Conservation (phyloP, 2,329 filamentous ascomycete genomes). For the Xenosphaeropsis pyriputrescens region DNA sequence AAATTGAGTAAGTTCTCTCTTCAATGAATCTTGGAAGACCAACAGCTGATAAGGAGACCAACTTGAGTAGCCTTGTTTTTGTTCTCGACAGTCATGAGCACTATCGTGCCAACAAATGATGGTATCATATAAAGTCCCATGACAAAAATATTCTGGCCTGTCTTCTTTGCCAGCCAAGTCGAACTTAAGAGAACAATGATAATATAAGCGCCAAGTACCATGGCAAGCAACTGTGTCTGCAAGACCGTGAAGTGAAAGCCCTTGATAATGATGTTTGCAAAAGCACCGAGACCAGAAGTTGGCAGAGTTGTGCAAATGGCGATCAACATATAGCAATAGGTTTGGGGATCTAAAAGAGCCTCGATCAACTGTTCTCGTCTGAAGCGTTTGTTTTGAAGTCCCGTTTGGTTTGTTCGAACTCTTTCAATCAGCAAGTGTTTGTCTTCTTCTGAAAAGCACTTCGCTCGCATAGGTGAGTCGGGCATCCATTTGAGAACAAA, state of each 20-base stretch:
- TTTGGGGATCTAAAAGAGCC: slow-evolving; percentile 45
- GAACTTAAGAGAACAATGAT: slow-evolving; percentile 54
- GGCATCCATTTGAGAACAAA: slow-evolving; percentile 30
- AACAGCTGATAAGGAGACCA: slow-evolving; percentile 49
- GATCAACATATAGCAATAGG: slow-evolving; percentile 49
- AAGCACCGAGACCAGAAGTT: slow-evolving; percentile 57
- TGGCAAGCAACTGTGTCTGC: slow-evolving; percentile 58
- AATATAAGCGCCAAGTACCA: slow-evolving; percentile 63
- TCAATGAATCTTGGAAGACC: too few species aligned
- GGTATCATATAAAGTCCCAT: slow-evolving; percentile 55
- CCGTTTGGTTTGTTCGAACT: slow-evolving; percentile 40
- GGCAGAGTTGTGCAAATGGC: slow-evolving; percentile 60
- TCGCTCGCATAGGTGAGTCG: slow-evolving; percentile 32
- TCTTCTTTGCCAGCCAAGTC: slow-evolving; percentile 53
- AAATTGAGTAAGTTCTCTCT: too few species aligned
- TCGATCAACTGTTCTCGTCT: slow-evolving; percentile 33
- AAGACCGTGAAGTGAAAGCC: slow-evolving; percentile 50
- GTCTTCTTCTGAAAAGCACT: slow-evolving; percentile 24
- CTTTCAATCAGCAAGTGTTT: slow-evolving; percentile 34
- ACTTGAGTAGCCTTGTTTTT: slow-evolving; percentile 40
- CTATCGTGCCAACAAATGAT: slow-evolving; percentile 56
- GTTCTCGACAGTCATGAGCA: slow-evolving; percentile 54
- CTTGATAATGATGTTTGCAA: slow-evolving; percentile 61
- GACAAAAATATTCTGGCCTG: slow-evolving; percentile 49
- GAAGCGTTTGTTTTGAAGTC: slow-evolving; percentile 35